These are phyloP conservation scores for Zymoseptoria ardabiliae DNA, from an alignment of 2,329 filamentous ascomycete species.

Conservation along the genomic window DNA sequence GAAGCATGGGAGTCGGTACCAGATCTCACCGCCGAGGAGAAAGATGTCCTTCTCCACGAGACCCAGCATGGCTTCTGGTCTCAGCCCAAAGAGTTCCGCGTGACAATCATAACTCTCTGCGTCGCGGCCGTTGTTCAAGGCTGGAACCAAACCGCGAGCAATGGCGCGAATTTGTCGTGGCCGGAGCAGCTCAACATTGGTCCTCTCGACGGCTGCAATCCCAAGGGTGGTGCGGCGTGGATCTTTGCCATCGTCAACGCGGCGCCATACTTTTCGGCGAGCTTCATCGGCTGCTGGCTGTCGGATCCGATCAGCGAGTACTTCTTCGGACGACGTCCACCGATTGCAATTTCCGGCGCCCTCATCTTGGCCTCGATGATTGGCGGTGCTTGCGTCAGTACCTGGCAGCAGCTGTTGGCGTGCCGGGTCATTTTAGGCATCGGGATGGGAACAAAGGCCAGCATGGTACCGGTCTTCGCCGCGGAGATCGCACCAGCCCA, in stretches of 20 bases:
- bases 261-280: conserved; percentile 27
- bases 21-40: conserved; percentile 19
- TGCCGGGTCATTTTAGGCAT: conserved; percentile 29
- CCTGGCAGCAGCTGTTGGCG: conserved; percentile 24
- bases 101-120: conserved; percentile 28
- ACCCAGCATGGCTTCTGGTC: conserved; percentile 18
- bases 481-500: conserved; percentile 25
- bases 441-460: conserved; percentile 30
- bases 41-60: conserved; percentile 15
- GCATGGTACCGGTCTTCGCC: conserved; percentile 28
- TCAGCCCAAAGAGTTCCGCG: conserved; percentile 27
- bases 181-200: conserved; percentile 23
- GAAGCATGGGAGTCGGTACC: conserved; percentile 20
- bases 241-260: conserved; percentile 29
- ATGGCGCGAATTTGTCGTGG: conserved; percentile 30
- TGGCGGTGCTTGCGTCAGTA: conserved; percentile 22
- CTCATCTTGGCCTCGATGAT: conserved; percentile 27
- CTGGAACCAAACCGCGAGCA: conserved; percentile 29
- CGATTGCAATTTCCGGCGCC: conserved; percentile 25
- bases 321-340: conserved; percentile 24
- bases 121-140: conserved; percentile 31
- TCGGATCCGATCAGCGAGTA: conserved; percentile 29
- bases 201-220: conserved; percentile 13
- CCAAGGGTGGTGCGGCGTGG: conserved; percentile 17
- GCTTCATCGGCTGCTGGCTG: conserved; percentile 26